Evolutionary conservation across 768 basidiomycete genomes (phyloP), one percentile per base, ranked within the genome.

Genomic region (Tephrocybe rancida): DNA sequence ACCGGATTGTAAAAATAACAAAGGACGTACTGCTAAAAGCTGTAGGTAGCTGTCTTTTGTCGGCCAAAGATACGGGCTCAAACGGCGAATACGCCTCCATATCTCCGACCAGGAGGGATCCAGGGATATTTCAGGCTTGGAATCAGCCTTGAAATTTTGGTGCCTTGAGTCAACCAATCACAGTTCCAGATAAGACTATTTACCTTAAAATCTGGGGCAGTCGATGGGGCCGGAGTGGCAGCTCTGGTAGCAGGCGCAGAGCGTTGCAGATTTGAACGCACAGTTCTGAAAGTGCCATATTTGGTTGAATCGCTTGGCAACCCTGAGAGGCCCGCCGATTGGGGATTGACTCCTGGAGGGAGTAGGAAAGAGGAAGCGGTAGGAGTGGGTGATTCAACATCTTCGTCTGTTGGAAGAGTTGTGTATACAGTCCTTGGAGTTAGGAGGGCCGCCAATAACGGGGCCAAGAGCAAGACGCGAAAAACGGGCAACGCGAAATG

Each of bases 21-120:
- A 54, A 52, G 34, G 7, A 74, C 80, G 60, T 64, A 88, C 81
- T 5, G 88, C 89, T 50, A 90, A 70, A 37, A 87, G 63, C 67
- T 95, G 92, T 3, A 96, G 76, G 52, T 77, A 77, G 27, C 66
- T 64, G 56, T 75, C 81, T 57, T 84, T 88, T 29, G 78, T 77
- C 5, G 94, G 94, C 92, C 93, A 96, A 8, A 96, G 82, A 70
- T 90, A 89, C 1, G 93, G 94, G 13, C 79, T 69, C 37, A 96
- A 75, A 43, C 81, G 82, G 44, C 74, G 73, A 52, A 95, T 71
- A 39, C 92, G 84, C 14, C 66, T 73, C 70, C 80, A 78, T 32
- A 92, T 73, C 66, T 92, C 90, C 19, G 71, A 59, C 87, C 89
- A 92, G 5, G 86, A 80, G 8, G 89, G 86, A 52, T 90, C 85